Evolutionary conservation across 1,139 yeast genomes (phyloP).

Genomic region (Entelexis paramagnoliae): DNA sequence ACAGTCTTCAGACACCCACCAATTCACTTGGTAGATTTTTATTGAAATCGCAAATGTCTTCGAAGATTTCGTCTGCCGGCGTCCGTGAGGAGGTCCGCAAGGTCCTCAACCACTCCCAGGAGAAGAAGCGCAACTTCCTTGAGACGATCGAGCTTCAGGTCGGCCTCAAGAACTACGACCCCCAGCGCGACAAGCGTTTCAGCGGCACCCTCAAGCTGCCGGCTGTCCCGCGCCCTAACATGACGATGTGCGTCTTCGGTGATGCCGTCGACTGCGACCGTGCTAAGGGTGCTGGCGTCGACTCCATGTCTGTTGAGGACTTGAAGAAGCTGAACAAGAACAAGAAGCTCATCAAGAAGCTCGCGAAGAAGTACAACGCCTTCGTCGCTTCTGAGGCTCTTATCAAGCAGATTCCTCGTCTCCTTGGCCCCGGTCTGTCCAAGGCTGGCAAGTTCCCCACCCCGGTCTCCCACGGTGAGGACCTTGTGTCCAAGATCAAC

Average conservation of each 20-base stretch:
- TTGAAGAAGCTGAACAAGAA: conserved; percentile 99
- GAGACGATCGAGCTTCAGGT: conserved; percentile 99
- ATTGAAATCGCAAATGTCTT: conserved; percentile 42
- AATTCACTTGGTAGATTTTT: conserved; percentile 35
- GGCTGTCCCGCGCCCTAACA: conserved; percentile 99
- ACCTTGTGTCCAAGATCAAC: conserved; percentile 86
- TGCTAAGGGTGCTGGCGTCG: conserved; percentile 99
- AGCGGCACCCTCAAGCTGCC: conserved; percentile 99
- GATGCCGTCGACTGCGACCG: conserved; percentile 99
- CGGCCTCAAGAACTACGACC: conserved; percentile 99
- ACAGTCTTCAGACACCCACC: conserved; percentile 23
- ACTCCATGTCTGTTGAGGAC: conserved; percentile 99
- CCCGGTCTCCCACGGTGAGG: conserved; percentile 99
- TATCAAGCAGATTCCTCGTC: conserved; percentile 99
- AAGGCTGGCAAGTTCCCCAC: conserved; percentile 99
- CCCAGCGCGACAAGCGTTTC: conserved; percentile 99
- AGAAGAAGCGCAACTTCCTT: conserved; percentile 99
- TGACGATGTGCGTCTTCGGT: conserved; percentile 99
- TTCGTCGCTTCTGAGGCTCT: conserved; percentile 98
- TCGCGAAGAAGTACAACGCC: conserved; percentile 99
- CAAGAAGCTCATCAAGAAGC: conserved; percentile 99
- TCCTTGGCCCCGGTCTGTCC: conserved; percentile 99
- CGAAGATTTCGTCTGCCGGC: conserved; percentile 85
- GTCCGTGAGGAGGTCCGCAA: conserved; percentile 96
- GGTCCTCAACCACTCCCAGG: conserved; percentile 86